Evolutionary conservation across 805 yeast genomes (phyloP), one percentile per base, ranked within the genome.

Genomic region (Priceomyces castillae): DNA sequence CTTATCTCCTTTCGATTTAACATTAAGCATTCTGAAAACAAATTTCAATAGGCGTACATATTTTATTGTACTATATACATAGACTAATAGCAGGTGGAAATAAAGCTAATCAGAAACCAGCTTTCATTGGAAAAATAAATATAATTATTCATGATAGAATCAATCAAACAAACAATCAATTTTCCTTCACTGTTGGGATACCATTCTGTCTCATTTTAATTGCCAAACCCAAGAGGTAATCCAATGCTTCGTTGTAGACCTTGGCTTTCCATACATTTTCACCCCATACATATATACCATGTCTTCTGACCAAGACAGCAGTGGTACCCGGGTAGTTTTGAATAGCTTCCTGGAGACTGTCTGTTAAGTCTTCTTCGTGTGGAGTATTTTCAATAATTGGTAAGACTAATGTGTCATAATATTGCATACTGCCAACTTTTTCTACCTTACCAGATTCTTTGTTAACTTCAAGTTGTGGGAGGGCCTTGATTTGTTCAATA

Each of bases 241-340:
- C 97, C 46, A 92, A 80, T 14, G 97, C 95, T 64, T 92, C 98
- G 59, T 90, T 90, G 61, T 86, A 85, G 11, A 92, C 78, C 65
- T 92, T 92, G 39, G 97, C 97, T 65, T 90, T 89, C 86, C 95
- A 86, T 10, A 88, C 86, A 19, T 77, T 80, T 53, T 84, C 88
- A 18, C 97, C 97, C 97, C 97, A 92, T n/a, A 90, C 96, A 59
- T 84, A 92, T 36, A 92, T 83, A 0, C 98, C 98, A 58, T 92
- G 98, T 57, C 97, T 75, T 63, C 96, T 78, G 5, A 92, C 97
- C 41, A 92, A 70, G 1, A 92, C 89, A 0, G 97, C 97, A 2
- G 90, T 79, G 3, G 95, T 69, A 0, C 78, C 73, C 1, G 97
- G 97, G 54, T 88, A 84, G 12, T 74, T 70, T n/a, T 53, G 61